Percentiles rank a stretch among this genome's conserved stretches.
These are phyloP conservation scores for Blastocystis sp. DNA, from an alignment of 352 stramenopile genomes.

Conservation along the genomic window DNA sequence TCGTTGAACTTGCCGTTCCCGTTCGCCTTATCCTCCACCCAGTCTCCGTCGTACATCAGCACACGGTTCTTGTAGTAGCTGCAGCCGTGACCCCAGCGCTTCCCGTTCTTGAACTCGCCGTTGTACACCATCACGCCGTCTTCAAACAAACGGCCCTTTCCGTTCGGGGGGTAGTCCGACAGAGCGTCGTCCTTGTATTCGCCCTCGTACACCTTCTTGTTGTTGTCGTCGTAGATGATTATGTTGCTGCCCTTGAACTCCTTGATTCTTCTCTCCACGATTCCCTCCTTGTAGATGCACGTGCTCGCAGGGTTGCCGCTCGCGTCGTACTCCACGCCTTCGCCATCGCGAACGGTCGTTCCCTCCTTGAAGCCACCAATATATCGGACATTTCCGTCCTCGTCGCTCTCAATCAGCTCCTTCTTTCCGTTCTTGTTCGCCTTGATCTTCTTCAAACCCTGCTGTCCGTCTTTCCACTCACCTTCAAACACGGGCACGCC, in stretches of 20 bases:
- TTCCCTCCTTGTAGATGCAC: slow-evolving; percentile 23
- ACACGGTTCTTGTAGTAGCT: background rate
- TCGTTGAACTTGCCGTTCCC: slow-evolving; percentile 39
- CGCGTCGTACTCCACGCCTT: slow-evolving; percentile 24
- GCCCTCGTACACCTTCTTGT: slow-evolving; percentile 57
- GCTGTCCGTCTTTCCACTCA: slow-evolving; percentile 3
- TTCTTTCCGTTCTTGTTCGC: slow-evolving; percentile 40
- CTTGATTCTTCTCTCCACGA: slow-evolving; percentile 75
- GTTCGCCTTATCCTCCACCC: slow-evolving; percentile 48
- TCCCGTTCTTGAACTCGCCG: slow-evolving; percentile 28
- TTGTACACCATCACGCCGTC: slow-evolving; percentile 64
- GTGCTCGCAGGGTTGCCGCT: background rate
- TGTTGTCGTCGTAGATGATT: slow-evolving; percentile 71
- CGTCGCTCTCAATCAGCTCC: slow-evolving; percentile 11
- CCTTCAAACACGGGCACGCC: background rate
- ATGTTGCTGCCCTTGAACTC: slow-evolving; percentile 73
- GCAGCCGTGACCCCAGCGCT: slow-evolving; percentile 4
- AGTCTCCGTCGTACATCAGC: slow-evolving; percentile 58
- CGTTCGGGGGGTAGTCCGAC: background rate
- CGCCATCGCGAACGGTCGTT: slow-evolving; percentile 12
- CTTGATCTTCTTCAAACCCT: slow-evolving; percentile 15
- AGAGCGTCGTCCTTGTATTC: slow-evolving; percentile 43
- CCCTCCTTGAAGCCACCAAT: slow-evolving; percentile 42
- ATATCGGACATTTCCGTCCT: slow-evolving; percentile 20
- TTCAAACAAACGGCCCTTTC: slow-evolving; percentile 15